Evolutionary conservation across 495 filamentous ascomycete genomes (phyloP).

Genomic region (Talaromyces liani): DNA sequence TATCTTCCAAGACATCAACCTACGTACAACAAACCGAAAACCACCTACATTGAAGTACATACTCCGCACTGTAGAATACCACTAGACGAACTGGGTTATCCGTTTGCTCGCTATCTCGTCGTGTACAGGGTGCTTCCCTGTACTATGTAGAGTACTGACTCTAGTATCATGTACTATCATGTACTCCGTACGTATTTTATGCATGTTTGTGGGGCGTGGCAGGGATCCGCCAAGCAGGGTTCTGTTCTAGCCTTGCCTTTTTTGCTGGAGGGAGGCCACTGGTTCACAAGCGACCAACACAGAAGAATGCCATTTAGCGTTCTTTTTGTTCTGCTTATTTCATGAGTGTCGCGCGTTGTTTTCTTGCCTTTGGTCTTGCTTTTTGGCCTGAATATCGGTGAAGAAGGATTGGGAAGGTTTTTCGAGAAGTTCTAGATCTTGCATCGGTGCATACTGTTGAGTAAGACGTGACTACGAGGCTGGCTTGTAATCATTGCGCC

Average conservation of each 20-base stretch:
- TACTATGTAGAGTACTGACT: background rate
- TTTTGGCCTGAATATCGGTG: background rate
- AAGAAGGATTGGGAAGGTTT: background rate
- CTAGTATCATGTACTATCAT: background rate
- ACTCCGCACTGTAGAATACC: background rate
- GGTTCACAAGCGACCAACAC: constrained; percentile 7
- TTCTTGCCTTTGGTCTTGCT: background rate
- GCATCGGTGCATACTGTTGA: background rate
- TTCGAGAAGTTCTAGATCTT: background rate
- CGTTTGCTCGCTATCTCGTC: background rate
- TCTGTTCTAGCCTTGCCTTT: background rate
- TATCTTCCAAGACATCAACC: too few species aligned
- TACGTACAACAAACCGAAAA: background rate
- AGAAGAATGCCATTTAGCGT: constrained; percentile 5
- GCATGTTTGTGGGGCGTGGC: background rate
- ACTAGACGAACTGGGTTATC: background rate
- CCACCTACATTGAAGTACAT: background rate
- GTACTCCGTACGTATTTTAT: constrained; percentile 6
- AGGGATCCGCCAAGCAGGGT: constrained; percentile 6
- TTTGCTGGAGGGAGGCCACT: constrained; percentile 1
- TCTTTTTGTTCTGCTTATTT: background rate
- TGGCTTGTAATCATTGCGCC: background rate
- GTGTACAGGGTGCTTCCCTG: background rate
- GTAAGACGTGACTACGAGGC: too few species aligned
- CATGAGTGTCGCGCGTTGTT: background rate